Conservation (phyloP, 1,139 yeast genomes). For the Lodderomyces beijingensis region DNA sequence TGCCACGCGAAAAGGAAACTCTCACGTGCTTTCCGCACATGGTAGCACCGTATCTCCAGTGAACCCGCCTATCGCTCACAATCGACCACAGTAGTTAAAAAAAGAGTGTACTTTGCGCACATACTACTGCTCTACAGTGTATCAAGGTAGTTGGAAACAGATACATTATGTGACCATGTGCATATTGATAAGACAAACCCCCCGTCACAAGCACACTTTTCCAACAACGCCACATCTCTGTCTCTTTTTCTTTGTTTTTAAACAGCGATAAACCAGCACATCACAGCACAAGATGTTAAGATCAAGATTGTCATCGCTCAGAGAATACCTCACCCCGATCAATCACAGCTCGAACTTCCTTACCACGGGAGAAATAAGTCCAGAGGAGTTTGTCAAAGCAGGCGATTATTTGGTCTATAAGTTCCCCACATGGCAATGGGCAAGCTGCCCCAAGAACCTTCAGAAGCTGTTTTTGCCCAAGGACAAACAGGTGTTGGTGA, state of each 20-base stretch:
- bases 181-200: no score
- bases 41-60: no score
- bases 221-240: no score
- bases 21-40: no score
- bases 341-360: constrained; percentile 77
- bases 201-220: no score
- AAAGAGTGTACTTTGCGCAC: no score
- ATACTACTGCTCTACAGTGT: no score
- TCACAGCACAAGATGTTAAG: constrained; percentile 25
- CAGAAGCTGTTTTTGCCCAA: constrained; percentile 72
- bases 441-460: constrained; percentile 58
- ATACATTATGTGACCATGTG: no score
- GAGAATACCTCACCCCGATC: constrained; percentile 92
- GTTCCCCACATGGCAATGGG: constrained; percentile 98
- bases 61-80: no score
- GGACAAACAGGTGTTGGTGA: constrained; percentile 82
- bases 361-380: constrained; percentile 86
- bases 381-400: constrained; percentile 86
- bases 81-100: no score
- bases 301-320: constrained; percentile 75
- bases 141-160: no score
- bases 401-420: constrained; percentile 89
- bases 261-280: neutral
- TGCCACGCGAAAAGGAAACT: no score
- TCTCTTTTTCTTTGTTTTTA: neutral